Base-by-base conservation (phyloP, 2,329 filamentous ascomycete species). In the Apiospora rasikravindrae region DNA sequence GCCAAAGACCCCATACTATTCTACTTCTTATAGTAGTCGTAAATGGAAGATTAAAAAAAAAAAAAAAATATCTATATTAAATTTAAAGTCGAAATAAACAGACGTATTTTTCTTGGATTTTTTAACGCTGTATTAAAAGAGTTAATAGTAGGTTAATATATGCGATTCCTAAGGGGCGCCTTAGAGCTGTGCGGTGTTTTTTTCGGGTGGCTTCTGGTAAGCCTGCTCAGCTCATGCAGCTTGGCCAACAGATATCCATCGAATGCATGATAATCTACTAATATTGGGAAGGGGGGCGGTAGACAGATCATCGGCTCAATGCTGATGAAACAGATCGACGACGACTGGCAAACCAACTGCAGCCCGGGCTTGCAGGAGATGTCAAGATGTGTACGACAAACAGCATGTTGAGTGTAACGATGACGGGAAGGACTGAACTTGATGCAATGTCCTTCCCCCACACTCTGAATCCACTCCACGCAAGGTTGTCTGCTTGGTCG, bases 291-390 rank as follows among this genome's bases (percentile, higher is more conserved):
- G 53, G 29, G 53, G 53, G 29, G 26, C 51, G 53, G 53, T 37
- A 16, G 53, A 29, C 29, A 33, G 29, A 16, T 29, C 51, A 53
- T 53, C 51, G 51, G 51, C 51, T 53, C 51, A 53, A 33, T 33
- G 53, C 29, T 37, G 57, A 64, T 69, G 68, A 69, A 69, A 69
- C 68, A 49, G 47, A 49, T 69, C 19, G 29, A 69, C 33, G 68
- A 69, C 68, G 26, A 53, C 68, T 26, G 40, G 68, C 68, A 69
- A 24, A 53, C 68, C 44, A 69, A 68, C 42, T 45, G 57, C 57
- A 64, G 33, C 33, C 19, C 19, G 45, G 45, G 45, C 22, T 49
- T n/a, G 45, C 45, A 49, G 22, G 45, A 22, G 19, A n/a, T 47
- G 44, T n/a, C 44, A 22, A n/a, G 10, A n/a, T 40, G 22, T 64